phyloP scores from a whole-genome alignment of 495 filamentous ascomycete species.

The Diplogelasinospora grovesii region DNA sequence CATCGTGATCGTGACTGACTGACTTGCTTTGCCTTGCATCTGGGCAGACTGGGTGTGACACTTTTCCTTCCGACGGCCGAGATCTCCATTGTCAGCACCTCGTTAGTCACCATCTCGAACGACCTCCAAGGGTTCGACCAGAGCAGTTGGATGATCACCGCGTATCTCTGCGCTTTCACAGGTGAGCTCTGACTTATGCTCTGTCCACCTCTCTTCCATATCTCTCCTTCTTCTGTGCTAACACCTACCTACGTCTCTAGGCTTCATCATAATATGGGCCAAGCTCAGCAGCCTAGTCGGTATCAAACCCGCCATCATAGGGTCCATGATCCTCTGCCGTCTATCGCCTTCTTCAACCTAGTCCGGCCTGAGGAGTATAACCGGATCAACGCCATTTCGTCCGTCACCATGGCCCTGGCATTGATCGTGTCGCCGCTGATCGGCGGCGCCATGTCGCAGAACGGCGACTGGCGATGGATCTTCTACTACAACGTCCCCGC shows the following conservation, averaged over 20 bases:
- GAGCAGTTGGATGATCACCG: conserved; percentile 48
- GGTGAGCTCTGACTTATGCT: background rate
- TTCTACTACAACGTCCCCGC: conserved; percentile 21
- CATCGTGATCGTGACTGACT: too few relatives aligned
- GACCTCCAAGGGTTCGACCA: conserved; percentile 41
- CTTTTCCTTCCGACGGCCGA: conserved; percentile 38
- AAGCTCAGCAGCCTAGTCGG: conserved; percentile 47
- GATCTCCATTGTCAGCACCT: conserved; percentile 50
- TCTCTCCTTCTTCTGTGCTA: too few relatives aligned
- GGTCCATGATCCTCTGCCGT: conserved; percentile 37
- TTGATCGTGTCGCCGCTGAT: conserved; percentile 35
- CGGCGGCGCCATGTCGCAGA: conserved; percentile 32
- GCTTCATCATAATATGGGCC: conserved; percentile 45
- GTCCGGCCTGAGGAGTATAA: conserved; percentile 37
- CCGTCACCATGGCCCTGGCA: conserved; percentile 36
- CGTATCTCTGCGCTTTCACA: conserved; percentile 43
- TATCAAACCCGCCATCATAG: conserved; percentile 35
- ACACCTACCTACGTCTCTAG: too few relatives aligned
- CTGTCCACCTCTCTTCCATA: background rate
- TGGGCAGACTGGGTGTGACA: background rate
- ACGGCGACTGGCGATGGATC: conserved; percentile 29
- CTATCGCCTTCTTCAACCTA: conserved; percentile 39
- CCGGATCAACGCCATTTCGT: conserved; percentile 37
- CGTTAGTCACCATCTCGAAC: conserved; percentile 48
- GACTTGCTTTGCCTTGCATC: too few relatives aligned